Evolutionary conservation across 306 rosid genomes (phyloP), one percentile per base, ranked within the genome.

Genomic region (Dicorynia guianensis): DNA sequence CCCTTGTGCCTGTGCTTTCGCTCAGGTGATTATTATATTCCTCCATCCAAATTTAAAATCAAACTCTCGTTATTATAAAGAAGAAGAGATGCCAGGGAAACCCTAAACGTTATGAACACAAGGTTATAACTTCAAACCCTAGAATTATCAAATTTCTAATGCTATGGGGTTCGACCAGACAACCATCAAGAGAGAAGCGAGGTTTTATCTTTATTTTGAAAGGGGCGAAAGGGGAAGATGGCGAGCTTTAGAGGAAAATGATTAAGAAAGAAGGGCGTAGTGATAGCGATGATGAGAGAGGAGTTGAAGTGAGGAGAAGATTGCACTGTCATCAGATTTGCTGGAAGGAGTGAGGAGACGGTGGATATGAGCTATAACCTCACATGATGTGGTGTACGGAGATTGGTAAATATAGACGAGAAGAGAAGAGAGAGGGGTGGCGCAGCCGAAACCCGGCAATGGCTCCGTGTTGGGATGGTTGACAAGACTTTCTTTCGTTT

Each of bases 11-110:
- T 14, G 80, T 35, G 76, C 47, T 87, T 46, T 87, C 91, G 25
- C 81, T 84, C 78, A 89, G 79, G 34, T 89, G 87, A 74, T 79
- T 78, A 70, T 74, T 72, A 48, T 83, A 80, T 36, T 83, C 85
- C 76, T 88, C 89, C 89, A 77, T 80, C 8, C 8, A 50, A 61
- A 62, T 5, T 20, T 8, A 57, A 15, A 3, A 50, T 50, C 56
- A n/a, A 15, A 5, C 56, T 50, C 20, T 50, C 9, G 5, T 42
- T 46, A 8, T 43, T 7, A 30, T 46, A 43, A n/a, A 5, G 11
- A 46, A n/a, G 35, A 57, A 54, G 67, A 49, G 76, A 80, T 81
- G 34, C 50, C 87, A 74, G 70, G 77, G 67, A 68, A 50, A 59
- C 80, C 80, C 80, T 76, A 76, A 67, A 67, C n/a, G 5, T 4